These are phyloP conservation scores for Polychaeton citri DNA, from an alignment of 2,329 filamentous ascomycete species.

Conservation along the genomic window DNA sequence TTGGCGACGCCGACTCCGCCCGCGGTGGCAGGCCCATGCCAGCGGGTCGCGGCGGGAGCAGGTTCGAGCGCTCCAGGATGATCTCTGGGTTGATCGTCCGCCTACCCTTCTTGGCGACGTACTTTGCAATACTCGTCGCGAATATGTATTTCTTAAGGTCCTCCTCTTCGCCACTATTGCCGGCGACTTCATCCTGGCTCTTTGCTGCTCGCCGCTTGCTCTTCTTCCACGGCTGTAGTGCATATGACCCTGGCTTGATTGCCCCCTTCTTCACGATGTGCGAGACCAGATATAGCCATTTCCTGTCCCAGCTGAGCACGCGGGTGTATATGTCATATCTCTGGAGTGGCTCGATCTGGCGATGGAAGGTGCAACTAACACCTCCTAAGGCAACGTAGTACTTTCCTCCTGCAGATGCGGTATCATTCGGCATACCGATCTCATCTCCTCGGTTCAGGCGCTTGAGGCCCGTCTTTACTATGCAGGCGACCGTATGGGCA, in stretches of 20 bases:
- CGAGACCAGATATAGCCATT: slow-evolving; percentile 37
- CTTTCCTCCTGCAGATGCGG: slow-evolving; percentile 11
- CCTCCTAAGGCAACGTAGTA: slow-evolving; percentile 33
- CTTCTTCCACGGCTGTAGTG: slow-evolving; percentile 33
- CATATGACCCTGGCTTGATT: slow-evolving; percentile 27
- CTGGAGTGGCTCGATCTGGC: slow-evolving; percentile 31
- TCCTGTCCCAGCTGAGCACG: slow-evolving; percentile 35
- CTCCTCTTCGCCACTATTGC: slow-evolving; percentile 18
- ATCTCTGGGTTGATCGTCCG: slow-evolving; percentile 75
- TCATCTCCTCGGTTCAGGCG: slow-evolving; percentile 22
- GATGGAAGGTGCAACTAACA: slow-evolving; percentile 34
- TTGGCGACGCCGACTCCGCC: slow-evolving; percentile 8
- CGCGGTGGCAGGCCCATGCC: slow-evolving; percentile 28
- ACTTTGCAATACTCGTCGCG: slow-evolving; percentile 36
- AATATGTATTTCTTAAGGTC: slow-evolving; percentile 31
- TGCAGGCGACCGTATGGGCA: slow-evolving; percentile 57
- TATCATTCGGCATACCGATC: slow-evolving; percentile 18
- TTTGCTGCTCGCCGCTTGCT: slow-evolving; percentile 8
- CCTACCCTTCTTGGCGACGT: slow-evolving; percentile 42
- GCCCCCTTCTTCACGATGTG: slow-evolving; percentile 34
- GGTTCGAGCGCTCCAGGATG: slow-evolving; percentile 54
- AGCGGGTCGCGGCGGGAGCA: slow-evolving; percentile 61
- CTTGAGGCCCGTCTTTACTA: slow-evolving; percentile 33
- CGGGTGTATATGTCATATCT: slow-evolving; percentile 36
- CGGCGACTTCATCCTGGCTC: slow-evolving; percentile 9